Percentiles rank a stretch among this genome's conserved stretches.
phyloP scores from a whole-genome alignment of 202 grass and related monocot species.

The Musa balbisiana region DNA sequence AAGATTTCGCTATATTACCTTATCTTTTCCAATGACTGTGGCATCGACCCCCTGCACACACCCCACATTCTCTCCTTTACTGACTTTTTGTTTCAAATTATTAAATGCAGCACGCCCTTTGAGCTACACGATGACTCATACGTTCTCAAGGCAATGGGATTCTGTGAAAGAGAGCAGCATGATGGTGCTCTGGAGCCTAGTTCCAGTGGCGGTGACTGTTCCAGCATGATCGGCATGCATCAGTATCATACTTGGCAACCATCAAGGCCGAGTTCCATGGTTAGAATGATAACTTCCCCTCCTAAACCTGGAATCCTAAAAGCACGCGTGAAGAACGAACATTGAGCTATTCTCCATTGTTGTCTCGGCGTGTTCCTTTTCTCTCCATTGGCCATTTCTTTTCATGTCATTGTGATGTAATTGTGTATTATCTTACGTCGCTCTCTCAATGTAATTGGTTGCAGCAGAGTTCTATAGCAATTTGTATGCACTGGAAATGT shows the following conservation, averaged over 20 bases:
- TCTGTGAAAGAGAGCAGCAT: conserved; percentile 51
- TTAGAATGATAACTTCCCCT: conserved; percentile 34
- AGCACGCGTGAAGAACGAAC: conserved; percentile 78
- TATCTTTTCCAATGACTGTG: too few species aligned
- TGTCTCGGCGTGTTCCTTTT: conserved; percentile 21
- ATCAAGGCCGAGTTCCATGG: conserved; percentile 25
- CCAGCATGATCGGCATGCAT: conserved; percentile 33
- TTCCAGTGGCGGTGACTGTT: conserved; percentile 59
- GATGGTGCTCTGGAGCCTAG: conserved; percentile 23
- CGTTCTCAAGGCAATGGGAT: conserved; percentile 91
- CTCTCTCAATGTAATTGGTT: too few species aligned
- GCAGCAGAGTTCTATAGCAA: too few species aligned
- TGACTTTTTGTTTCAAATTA: conserved; percentile 24
- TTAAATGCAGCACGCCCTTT: conserved; percentile 83
- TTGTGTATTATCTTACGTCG: too few species aligned
- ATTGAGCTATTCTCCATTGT: conserved; percentile 31
- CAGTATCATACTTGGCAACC: conserved; percentile 41
- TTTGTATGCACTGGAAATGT: too few species aligned
- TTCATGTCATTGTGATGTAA: too few species aligned
- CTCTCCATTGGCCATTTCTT: conserved; percentile 24
- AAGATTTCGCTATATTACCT: too few species aligned
- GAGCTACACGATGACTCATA: conserved; percentile 88
- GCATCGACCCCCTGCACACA: too few species aligned
- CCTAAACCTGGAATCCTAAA: conserved; percentile 93
- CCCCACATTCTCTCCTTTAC: not conserved